Conservation (phyloP, 2,329 filamentous ascomycete species). For the Pyricularia sp. region DNA sequence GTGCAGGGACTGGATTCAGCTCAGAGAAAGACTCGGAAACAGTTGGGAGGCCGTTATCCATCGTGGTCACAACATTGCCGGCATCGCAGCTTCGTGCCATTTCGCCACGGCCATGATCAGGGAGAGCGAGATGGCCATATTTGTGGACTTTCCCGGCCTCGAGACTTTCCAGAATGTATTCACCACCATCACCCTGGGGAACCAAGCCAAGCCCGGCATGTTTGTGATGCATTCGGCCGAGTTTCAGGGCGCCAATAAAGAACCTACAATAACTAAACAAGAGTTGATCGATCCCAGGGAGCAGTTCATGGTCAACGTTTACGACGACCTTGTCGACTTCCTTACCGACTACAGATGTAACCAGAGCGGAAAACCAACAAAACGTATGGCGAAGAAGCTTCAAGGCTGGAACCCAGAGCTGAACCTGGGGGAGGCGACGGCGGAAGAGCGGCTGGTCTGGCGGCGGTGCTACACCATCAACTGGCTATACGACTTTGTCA, state of each 20-base stretch:
- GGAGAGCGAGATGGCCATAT: background rate
- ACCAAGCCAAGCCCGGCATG: background rate
- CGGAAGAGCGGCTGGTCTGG: slow-evolving; percentile 28
- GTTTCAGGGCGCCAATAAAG: too few relatives aligned
- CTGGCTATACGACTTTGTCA: slow-evolving; percentile 39
- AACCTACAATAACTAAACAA: background rate
- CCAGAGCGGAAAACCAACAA: slow-evolving; percentile 31
- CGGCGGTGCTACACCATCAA: slow-evolving; percentile 34
- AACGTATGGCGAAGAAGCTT: slow-evolving; percentile 24
- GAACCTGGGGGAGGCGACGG: slow-evolving; percentile 22
- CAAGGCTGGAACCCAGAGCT: slow-evolving; percentile 27
- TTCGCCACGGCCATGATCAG: background rate
- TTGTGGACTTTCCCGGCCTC: background rate
- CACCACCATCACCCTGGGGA: background rate
- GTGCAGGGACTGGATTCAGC: background rate
- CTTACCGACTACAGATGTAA: slow-evolving; percentile 29
- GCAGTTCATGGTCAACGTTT: background rate
- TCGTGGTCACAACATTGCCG: background rate
- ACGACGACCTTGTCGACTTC: background rate
- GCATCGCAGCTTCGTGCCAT: background rate
- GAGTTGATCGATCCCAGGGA: background rate
- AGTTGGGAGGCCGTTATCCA: background rate
- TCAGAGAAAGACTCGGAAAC: background rate
- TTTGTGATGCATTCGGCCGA: background rate
- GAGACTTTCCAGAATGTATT: background rate